These are phyloP conservation scores for Kwoniella newhampshirensis DNA, from an alignment of 768 basidiomycete genomes.

Conservation along the genomic window DNA sequence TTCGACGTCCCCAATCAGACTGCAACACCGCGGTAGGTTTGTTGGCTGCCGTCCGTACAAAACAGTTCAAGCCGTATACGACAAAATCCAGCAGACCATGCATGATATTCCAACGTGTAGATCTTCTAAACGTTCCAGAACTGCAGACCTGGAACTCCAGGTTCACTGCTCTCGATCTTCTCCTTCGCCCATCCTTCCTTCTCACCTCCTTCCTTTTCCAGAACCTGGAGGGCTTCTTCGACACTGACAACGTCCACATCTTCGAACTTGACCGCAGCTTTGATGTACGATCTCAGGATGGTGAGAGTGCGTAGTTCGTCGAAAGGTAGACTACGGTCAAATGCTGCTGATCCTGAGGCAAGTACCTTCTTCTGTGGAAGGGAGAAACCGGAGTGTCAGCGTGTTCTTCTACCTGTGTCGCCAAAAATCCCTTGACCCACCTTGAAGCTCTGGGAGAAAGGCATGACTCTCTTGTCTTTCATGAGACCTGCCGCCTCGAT, in stretches of 20 bases:
- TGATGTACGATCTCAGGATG: slow-evolving; percentile 76
- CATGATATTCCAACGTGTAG: too few relatives aligned
- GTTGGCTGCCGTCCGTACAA: too few relatives aligned
- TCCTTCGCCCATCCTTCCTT: slow-evolving; percentile 64
- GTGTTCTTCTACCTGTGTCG: too few relatives aligned
- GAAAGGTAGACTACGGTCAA: slow-evolving; percentile 78
- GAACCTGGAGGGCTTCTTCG: slow-evolving; percentile 69
- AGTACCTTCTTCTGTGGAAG: slow-evolving; percentile 53
- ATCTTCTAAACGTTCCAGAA: slow-evolving; percentile 63
- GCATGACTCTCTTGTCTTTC: slow-evolving; percentile 96
- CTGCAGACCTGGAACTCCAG: slow-evolving; percentile 79
- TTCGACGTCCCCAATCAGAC: too few relatives aligned
- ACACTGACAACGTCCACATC: slow-evolving; percentile 62
- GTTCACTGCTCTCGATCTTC: slow-evolving; percentile 80
- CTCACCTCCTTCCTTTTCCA: slow-evolving; percentile 56
- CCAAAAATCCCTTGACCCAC: slow-evolving; percentile 57
- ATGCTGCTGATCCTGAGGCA: slow-evolving; percentile 64
- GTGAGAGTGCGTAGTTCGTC: slow-evolving; percentile 70
- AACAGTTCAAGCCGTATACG: too few relatives aligned
- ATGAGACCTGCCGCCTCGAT: slow-evolving; percentile 73
- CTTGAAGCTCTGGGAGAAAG: slow-evolving; percentile 90
- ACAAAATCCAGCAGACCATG: too few relatives aligned
- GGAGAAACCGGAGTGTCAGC: background rate
- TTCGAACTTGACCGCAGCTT: slow-evolving; percentile 57
- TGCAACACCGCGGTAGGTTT: too few relatives aligned